phyloP scores from a whole-genome alignment of 805 yeast genomes.

The Kazachstania africana region DNA sequence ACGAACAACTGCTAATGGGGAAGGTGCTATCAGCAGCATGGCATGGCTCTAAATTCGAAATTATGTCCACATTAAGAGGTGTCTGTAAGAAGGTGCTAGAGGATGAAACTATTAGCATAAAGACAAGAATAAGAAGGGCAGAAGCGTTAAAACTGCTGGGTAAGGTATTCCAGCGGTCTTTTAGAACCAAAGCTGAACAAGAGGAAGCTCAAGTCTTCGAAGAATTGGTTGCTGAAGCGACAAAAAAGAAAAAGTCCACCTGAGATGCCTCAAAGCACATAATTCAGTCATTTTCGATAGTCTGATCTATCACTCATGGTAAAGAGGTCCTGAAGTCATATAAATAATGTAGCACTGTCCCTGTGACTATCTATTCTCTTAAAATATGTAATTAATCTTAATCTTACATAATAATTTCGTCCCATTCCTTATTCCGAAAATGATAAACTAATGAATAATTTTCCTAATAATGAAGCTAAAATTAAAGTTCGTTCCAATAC shows the following conservation, averaged over 20 bases:
- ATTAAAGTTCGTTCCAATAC: too few relatives aligned
- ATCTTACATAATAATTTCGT: too few relatives aligned
- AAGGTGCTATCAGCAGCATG: constrained; percentile 77
- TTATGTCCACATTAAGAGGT: constrained; percentile 55
- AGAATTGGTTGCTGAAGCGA: constrained; percentile 47
- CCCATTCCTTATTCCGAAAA: too few relatives aligned
- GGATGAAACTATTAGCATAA: constrained; percentile 40
- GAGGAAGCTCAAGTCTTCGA: constrained; percentile 72
- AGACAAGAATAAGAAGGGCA: constrained; percentile 47
- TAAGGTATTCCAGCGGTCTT: constrained; percentile 43
- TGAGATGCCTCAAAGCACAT: not conserved
- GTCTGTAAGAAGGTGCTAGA: constrained; percentile 58
- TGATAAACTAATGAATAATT: too few relatives aligned
- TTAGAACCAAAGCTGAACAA: constrained; percentile 56
- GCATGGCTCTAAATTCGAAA: constrained; percentile 73
- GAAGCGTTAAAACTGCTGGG: constrained; percentile 52
- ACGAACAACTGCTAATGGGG: constrained; percentile 66
- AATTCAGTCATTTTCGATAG: too few relatives aligned
- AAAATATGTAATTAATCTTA: too few relatives aligned
- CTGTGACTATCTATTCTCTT: too few relatives aligned
- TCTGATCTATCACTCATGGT: not conserved
- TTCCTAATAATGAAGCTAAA: too few relatives aligned
- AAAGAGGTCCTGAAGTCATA: not conserved
- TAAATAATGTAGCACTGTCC: too few relatives aligned
- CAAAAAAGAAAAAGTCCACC: constrained; percentile 28